Evolutionary conservation across 2,329 filamentous ascomycete genomes (phyloP), one percentile per base, ranked within the genome.

Genomic region (Ophioceras dolichostomum): DNA sequence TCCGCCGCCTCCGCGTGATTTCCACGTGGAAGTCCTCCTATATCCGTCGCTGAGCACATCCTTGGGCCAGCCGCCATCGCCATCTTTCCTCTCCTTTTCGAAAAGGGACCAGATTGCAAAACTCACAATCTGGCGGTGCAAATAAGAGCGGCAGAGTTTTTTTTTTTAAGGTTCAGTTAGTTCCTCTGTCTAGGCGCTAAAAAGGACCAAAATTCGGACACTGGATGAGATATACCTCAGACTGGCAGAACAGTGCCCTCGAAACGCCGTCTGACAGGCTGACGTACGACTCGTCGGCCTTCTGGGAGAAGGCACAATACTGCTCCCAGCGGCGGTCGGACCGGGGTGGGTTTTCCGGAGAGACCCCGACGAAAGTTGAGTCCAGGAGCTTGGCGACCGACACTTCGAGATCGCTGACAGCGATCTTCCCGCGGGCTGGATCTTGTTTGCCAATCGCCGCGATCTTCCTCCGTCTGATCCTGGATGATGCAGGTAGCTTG

Each of bases 31-130:
- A 38, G 59, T 53, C 46, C 68, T 73, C 48, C 80, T 75, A 48
- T 79, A 94, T 18, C 89, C 89, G 63, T 94, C 80, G 47, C 85
- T 88, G 4, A 98, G 70, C 5, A 94, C 50, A 58, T 95, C 84
- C 36, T 73, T 70, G 2, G 81, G 79, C 49, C 70, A 73, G 35
- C 64, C 55, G 41, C 57, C 59, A 20, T 56, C 49, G 16, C 53
- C 53, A n/a, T n/a, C n/a, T n/a, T n/a, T n/a, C 22, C 65, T 60
- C 13, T 64, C 58, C 46, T 71, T 68, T 10, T 71, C 73, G 55
- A 94, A 94, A 2, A 94, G 63, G 9, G 73, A 67, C 75, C 81
- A 87, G 30, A 95, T 74, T 20, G 73, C 71, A 55, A 83, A 86
- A 50, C 88, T 80, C 31, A 89, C 67, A 47, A 89, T 72, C 81